These are phyloP conservation scores for Leishmania braziliensis DNA, from an alignment of 208 protist species.

Conservation along the genomic window DNA sequence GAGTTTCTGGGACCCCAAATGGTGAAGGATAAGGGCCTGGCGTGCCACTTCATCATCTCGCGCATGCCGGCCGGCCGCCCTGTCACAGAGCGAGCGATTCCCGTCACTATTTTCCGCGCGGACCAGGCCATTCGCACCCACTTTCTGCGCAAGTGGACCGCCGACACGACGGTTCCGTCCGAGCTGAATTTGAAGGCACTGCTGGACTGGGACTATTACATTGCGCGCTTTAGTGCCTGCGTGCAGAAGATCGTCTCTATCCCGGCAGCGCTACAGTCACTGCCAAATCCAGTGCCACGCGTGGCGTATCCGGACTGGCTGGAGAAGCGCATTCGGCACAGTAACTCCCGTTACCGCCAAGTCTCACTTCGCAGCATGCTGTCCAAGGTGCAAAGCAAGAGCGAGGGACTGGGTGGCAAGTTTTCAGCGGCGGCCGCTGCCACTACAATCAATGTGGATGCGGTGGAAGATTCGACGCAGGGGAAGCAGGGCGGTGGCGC, in stretches of 20 bases:
- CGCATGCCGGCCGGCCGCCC: constrained; percentile 93
- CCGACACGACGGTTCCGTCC: constrained; percentile 63
- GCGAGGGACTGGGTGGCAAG: not conserved
- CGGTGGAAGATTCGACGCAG: not conserved
- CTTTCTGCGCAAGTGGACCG: constrained; percentile 97
- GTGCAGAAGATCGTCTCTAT: constrained; percentile 99
- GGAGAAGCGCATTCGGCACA: constrained; percentile 86
- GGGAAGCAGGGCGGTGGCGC: not conserved
- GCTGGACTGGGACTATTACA: constrained; percentile 99
- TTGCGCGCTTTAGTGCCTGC: constrained; percentile 92
- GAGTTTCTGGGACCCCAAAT: constrained; percentile 99
- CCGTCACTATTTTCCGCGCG: constrained; percentile 97
- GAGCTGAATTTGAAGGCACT: constrained; percentile 90
- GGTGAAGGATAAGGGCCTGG: constrained; percentile 97
- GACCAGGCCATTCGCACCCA: constrained; percentile 85
- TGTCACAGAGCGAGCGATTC: constrained; percentile 98
- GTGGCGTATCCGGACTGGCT: constrained; percentile 99
- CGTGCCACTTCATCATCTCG: constrained; percentile 98
- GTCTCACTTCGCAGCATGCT: constrained; percentile 70
- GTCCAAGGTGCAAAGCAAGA: constrained; percentile 10
- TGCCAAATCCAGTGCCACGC: constrained; percentile 97
- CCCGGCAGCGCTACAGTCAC: constrained; percentile 97
- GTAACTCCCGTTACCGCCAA: constrained; percentile 81
- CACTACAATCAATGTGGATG: not conserved
- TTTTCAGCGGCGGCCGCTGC: not conserved